Percentiles rank a stretch among this genome's conserved stretches.
These are phyloP conservation scores for Lipomyces starkeyi DNA, from an alignment of 805 yeast genomes.

Conservation along the genomic window DNA sequence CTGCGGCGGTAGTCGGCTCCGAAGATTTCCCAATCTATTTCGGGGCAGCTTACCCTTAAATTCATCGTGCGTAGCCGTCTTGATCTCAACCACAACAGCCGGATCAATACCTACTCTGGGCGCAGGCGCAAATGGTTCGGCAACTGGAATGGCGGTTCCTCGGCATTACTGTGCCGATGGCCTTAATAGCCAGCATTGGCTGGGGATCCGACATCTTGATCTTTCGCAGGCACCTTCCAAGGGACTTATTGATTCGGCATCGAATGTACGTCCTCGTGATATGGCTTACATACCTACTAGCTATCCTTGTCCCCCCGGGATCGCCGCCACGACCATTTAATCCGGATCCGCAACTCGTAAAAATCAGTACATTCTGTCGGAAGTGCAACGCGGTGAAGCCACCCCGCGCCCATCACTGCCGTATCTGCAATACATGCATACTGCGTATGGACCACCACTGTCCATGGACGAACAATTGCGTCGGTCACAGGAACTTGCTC, in stretches of 20 bases:
- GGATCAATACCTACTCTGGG: not conserved
- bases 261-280: slow-evolving; percentile 58
- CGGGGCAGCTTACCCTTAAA: too few species aligned
- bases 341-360: slow-evolving; percentile 59
- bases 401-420: slow-evolving; percentile 85
- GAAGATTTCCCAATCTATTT: too few species aligned
- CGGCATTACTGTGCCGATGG: slow-evolving; percentile 60
- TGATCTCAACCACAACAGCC: not conserved
- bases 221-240: slow-evolving; percentile 53
- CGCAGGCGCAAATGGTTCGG: slow-evolving; percentile 19
- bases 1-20: too few species aligned
- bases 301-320: slow-evolving; percentile 73
- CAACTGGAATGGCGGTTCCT: slow-evolving; percentile 30
- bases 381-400: slow-evolving; percentile 80
- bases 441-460: slow-evolving; percentile 92
- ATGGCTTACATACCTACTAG: slow-evolving; percentile 77
- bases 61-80: not conserved
- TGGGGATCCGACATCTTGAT: slow-evolving; percentile 67
- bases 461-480: slow-evolving; percentile 93
- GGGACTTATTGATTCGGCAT: slow-evolving; percentile 53
- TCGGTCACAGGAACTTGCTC: slow-evolving; percentile 77
- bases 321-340: slow-evolving; percentile 57
- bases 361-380: slow-evolving; percentile 49
- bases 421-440: slow-evolving; percentile 68
- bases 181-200: slow-evolving; percentile 63